These are phyloP conservation scores for Micractinium conductrix DNA, from an alignment of 139 green algal species.

Conservation along the genomic window DNA sequence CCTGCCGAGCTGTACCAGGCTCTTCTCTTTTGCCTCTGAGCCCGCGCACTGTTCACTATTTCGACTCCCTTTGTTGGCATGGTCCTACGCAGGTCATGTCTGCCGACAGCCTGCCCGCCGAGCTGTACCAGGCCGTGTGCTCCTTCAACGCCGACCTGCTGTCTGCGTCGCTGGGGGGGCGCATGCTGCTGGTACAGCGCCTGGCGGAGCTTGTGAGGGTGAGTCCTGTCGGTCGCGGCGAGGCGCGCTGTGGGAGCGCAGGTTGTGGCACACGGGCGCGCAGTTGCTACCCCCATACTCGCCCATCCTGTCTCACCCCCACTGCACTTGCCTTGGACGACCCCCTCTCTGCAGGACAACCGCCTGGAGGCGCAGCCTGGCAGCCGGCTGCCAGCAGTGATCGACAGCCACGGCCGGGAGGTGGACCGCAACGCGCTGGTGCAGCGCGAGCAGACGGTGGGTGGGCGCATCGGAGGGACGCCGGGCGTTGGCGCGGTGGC, in stretches of 20 bases:
- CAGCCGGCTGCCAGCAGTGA: slow-evolving; percentile 34
- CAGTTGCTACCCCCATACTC: not conserved
- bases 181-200: slow-evolving; percentile 48
- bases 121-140: slow-evolving; percentile 6
- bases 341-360: slow-evolving; percentile 46
- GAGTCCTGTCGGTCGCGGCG: not conserved
- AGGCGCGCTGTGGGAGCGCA: too few species aligned
- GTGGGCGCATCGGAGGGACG: not conserved
- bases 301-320: not conserved
- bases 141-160: slow-evolving; percentile 59
- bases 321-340: not conserved
- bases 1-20: too few species aligned
- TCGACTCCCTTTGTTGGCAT: too few species aligned
- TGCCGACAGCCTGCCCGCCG: slow-evolving; percentile 7
- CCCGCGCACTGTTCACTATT: too few species aligned
- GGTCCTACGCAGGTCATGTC: slow-evolving; percentile 19
- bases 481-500: not conserved
- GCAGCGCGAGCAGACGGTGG: slow-evolving; percentile 57
- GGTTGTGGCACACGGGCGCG: too few species aligned
- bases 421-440: slow-evolving; percentile 46
- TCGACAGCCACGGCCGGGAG: slow-evolving; percentile 44
- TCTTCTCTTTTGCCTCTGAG: too few species aligned
- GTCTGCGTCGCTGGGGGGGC: slow-evolving; percentile 14
- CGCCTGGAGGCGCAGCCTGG: slow-evolving; percentile 24
- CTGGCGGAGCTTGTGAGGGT: slow-evolving; percentile 61